Conservation (phyloP, 345 rosid genomes). For the Gossypium raimondii region DNA sequence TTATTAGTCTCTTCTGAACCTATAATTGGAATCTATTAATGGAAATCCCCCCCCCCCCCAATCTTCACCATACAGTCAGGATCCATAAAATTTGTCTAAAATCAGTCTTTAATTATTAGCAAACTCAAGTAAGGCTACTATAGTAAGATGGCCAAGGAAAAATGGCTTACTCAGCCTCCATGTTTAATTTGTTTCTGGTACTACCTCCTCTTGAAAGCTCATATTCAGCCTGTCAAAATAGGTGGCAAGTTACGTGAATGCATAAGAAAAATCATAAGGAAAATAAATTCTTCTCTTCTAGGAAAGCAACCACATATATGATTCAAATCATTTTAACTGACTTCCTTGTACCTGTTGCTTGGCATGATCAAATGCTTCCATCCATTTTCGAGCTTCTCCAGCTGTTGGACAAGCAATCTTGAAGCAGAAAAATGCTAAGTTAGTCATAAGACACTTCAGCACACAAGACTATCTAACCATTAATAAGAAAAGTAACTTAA, state of each 20-base stretch:
- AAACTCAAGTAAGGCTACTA: slow-evolving; percentile 7
- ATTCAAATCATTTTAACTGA: not conserved
- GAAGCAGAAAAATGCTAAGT: slow-evolving; percentile 23
- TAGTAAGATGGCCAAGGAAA: slow-evolving; percentile 18
- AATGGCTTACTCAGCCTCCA: slow-evolving; percentile 68
- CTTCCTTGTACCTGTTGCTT: slow-evolving; percentile 72
- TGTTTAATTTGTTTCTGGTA: slow-evolving; percentile 69
- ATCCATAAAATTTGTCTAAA: not conserved
- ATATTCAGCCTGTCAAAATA: slow-evolving; percentile 59
- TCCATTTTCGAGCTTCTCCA: slow-evolving; percentile 85
- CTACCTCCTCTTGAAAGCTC: slow-evolving; percentile 64
- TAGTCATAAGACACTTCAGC: not conserved
- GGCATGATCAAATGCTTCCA: slow-evolving; percentile 91
- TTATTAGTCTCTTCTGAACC: not conserved
- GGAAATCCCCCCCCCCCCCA: not conserved
- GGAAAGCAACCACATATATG: not conserved
- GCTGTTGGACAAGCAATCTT: slow-evolving; percentile 91
- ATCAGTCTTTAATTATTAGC: not conserved
- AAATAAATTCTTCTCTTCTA: slow-evolving; percentile 6
- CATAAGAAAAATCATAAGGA: slow-evolving; percentile 9
- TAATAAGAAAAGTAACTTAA: not conserved
- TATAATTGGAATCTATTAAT: not conserved
- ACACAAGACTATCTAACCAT: not conserved
- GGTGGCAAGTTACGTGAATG: not conserved
- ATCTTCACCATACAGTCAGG: not conserved